Percentiles rank a stretch among this genome's conserved stretches.
Conservation (phyloP, 345 rosid genomes). For the Ceriops zippeliana region DNA sequence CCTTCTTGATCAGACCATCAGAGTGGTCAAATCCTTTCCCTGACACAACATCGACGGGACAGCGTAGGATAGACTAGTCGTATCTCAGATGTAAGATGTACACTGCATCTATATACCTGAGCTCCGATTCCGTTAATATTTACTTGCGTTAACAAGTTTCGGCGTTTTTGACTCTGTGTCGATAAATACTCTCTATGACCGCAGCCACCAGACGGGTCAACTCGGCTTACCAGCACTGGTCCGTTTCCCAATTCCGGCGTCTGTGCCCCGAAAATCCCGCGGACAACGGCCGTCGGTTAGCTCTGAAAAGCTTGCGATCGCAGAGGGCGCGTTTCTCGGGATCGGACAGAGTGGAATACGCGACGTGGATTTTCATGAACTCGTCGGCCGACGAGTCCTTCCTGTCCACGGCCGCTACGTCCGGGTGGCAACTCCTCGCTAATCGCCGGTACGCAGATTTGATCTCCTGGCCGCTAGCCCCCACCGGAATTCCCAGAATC, state of each 20-base stretch:
- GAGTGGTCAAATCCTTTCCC: no score
- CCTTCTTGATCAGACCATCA: no score
- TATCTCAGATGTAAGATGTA: no score
- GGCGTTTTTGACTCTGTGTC: no score
- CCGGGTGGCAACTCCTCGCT: slow-evolving; percentile 65
- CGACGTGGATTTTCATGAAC: slow-evolving; percentile 59
- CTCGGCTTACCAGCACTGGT: background rate
- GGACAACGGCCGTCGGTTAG: slow-evolving; percentile 15
- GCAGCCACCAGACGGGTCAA: no score
- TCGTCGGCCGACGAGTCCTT: slow-evolving; percentile 25
- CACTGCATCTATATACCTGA: no score
- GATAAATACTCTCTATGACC: no score
- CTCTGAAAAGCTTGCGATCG: slow-evolving; percentile 41
- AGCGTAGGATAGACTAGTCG: no score
- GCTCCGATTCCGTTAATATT: no score
- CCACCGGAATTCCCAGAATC: slow-evolving; percentile 51
- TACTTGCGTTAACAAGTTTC: no score
- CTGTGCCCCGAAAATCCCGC: slow-evolving; percentile 21
- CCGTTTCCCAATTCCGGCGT: background rate
- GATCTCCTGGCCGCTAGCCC: slow-evolving; percentile 57
- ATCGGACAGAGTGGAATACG: slow-evolving; percentile 62
- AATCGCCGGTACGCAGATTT: slow-evolving; percentile 60
- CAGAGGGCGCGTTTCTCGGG: slow-evolving; percentile 58
- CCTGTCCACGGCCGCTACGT: slow-evolving; percentile 34
- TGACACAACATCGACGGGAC: no score